Base-by-base conservation (phyloP, 2,329 filamentous ascomycete species). In the Fusarium fujikuroi region DNA sequence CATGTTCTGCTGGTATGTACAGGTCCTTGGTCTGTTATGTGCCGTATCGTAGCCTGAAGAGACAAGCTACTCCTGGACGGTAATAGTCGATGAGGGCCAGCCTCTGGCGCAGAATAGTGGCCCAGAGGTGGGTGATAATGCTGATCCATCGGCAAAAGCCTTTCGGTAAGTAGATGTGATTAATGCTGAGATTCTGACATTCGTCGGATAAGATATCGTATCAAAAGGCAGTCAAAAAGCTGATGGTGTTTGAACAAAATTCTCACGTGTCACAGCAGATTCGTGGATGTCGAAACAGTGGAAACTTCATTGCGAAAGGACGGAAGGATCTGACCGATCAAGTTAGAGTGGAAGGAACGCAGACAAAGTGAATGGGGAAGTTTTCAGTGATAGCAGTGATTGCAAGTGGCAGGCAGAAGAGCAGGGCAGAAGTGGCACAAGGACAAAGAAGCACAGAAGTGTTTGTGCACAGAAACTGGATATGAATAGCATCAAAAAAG, bases 1-100 rank as follows among this genome's bases (percentile, higher is more conserved):
- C 89, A 91, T 7, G 87, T 90, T 46, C 84, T 86, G 76, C 87
- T 90, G 70, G 82, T 87, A 59, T 78, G 79, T 56, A 82, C 78
- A 25, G 70, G 61, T 23, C 71, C 70, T 23, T 66, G 66, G 30
- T 63, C 67, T 19, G 76, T 40, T 59, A 76, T 76, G 40, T 79
- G 77, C 18, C 78, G 44, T 19, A 75, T 77, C 16, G 73, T 65
- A 52, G 71, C 76, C 46, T 79, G 79, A 3, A 80, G 76, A 14
- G 79, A 79, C 7, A 73, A 53, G 15, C 70, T 77, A 64, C 79
- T 80, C n/a, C 72, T 71, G 12, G 79, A 79, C 10, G 72, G 69
- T 5, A 72, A 63, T 23, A 77, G 40, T 49, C 58, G 77, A 44
- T 60, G 59, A 8, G 68, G 69, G 11, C 63, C 42, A 14, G 58